Percentiles rank a stretch among this genome's conserved stretches.
Conservation (phyloP, 129 eudicot species). For the Dittrichia graveolens region DNA sequence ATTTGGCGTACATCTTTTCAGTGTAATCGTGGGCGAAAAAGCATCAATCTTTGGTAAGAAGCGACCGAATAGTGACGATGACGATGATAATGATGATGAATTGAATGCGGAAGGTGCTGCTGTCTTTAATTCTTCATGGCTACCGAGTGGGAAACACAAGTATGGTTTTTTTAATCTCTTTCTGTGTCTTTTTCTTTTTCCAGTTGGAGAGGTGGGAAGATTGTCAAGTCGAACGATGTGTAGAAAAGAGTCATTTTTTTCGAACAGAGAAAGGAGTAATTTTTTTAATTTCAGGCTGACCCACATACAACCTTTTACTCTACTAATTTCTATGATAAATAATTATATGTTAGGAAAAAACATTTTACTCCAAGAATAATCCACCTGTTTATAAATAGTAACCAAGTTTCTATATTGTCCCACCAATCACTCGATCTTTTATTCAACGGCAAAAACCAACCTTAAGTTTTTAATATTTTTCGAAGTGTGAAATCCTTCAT, state of each 20-base stretch:
- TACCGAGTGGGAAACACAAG: conserved; percentile 61
- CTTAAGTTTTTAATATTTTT: too few relatives aligned
- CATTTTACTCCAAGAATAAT: too few relatives aligned
- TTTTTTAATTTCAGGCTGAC: neutral
- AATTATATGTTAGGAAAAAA: too few relatives aligned
- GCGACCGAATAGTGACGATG: conserved; percentile 44
- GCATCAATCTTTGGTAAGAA: conserved; percentile 59
- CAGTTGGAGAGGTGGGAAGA: neutral
- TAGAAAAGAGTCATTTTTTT: neutral
- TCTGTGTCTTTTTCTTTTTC: conserved; percentile 6
- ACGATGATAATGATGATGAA: conserved; percentile 43
- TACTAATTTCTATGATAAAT: too few relatives aligned
- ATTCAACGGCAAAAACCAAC: too few relatives aligned
- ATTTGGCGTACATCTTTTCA: conserved; percentile 37
- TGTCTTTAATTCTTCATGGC: conserved; percentile 71
- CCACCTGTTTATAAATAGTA: too few relatives aligned
- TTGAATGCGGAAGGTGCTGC: conserved; percentile 42
- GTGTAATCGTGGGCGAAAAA: conserved; percentile 74
- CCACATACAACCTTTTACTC: neutral
- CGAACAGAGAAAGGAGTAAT: too few relatives aligned
- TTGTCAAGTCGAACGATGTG: neutral
- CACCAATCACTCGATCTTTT: too few relatives aligned
- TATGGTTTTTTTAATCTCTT: conserved; percentile 24
- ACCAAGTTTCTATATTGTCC: too few relatives aligned
- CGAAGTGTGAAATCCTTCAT: too few relatives aligned